A percentile compares a stretch with the other conserved stretches of the same genome.
Conservation (phyloP, 108 stramenopile species). For the Epipyxis sp. region DNA sequence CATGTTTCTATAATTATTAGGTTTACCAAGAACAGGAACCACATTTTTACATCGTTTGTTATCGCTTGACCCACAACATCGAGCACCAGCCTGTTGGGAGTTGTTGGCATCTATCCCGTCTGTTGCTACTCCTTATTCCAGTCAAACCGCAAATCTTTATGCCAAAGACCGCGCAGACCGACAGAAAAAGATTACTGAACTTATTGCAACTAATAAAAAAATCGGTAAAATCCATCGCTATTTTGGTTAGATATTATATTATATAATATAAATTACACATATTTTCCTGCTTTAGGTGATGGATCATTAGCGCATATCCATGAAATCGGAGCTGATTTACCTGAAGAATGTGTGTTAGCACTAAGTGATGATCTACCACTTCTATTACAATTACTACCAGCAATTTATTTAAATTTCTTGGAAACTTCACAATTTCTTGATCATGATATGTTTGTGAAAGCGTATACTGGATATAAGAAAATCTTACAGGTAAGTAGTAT, state of each 20-base stretch:
- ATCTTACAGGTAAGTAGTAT: no score
- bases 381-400: neutral
- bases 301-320: constrained; percentile 30
- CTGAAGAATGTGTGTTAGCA: constrained; percentile 17
- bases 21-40: constrained; percentile 22
- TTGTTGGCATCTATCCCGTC: neutral
- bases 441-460: neutral
- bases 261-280: no score
- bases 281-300: constrained; percentile 16
- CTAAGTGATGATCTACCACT: constrained; percentile 27
- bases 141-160: no score
- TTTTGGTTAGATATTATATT: no score
- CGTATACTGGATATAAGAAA: constrained; percentile 9
- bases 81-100: constrained; percentile 16
- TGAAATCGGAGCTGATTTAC: constrained; percentile 38
- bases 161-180: neutral
- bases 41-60: constrained; percentile 28
- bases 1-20: no score
- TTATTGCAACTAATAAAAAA: neutral
- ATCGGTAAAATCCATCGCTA: no score
- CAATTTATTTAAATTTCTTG: neutral
- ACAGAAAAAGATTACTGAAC: neutral
- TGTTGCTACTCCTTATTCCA: neutral
- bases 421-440: neutral
- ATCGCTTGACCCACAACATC: constrained; percentile 8